phyloP scores from a whole-genome alignment of 164 flowering plant genomes.

The Magnolia changhungtana region DNA sequence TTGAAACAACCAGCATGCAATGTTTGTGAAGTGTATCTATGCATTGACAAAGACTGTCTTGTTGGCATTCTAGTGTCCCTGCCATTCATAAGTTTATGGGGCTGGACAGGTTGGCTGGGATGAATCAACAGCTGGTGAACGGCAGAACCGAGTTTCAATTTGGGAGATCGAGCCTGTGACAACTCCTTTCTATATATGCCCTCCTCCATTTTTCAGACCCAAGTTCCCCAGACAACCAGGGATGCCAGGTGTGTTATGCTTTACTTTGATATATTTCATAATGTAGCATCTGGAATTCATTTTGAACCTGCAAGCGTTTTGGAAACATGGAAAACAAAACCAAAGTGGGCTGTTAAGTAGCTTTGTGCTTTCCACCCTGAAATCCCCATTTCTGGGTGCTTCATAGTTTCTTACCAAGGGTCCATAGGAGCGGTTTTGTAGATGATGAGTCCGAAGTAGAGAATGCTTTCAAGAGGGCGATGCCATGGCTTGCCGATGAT shows the following conservation, averaged over 20 bases:
- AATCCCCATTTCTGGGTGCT: neutral
- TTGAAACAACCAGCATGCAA: too few species aligned
- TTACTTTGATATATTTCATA: neutral
- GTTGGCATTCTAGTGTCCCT: too few species aligned
- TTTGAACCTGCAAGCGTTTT: neutral
- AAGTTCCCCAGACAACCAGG: conserved; percentile 77
- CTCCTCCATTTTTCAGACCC: conserved; percentile 93
- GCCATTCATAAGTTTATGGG: too few species aligned
- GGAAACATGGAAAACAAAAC: too few species aligned
- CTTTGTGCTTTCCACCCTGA: neutral
- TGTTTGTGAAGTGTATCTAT: too few species aligned
- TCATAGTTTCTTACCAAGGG: conserved; percentile 14
- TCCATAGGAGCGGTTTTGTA: conserved; percentile 31
- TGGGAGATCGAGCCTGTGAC: conserved; percentile 97
- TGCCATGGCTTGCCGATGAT: conserved; percentile 96
- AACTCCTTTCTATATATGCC: conserved; percentile 89
- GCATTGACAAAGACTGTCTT: too few species aligned
- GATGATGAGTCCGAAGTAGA: conserved; percentile 82
- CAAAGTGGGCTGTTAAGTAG: neutral
- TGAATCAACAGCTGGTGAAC: conserved; percentile 94
- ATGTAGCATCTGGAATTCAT: too few species aligned
- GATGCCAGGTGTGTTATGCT: conserved; percentile 44
- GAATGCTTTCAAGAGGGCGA: conserved; percentile 69
- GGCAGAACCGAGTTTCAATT: conserved; percentile 78
- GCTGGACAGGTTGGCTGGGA: conserved; percentile 87